Evolutionary conservation across 2,329 filamentous ascomycete genomes (phyloP).

Genomic region (Erysiphe pulchra): DNA sequence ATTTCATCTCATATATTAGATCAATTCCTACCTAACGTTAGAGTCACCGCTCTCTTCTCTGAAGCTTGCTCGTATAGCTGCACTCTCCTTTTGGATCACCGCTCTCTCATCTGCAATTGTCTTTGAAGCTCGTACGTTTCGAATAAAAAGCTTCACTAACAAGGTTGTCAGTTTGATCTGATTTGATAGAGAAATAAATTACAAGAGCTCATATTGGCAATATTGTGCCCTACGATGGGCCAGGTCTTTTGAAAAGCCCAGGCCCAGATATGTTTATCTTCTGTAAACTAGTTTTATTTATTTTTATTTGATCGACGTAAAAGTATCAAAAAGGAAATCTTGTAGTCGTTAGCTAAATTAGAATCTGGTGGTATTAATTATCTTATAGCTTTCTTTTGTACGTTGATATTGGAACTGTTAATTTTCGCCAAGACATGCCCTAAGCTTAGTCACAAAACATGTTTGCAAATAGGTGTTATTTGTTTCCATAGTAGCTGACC

Average conservation of each 20-base stretch:
- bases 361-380: no score
- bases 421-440: no score
- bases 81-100: slow-evolving; percentile 97
- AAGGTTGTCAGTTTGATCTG: slow-evolving; percentile 4
- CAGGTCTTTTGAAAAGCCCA: slow-evolving; percentile 7
- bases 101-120: slow-evolving; percentile 97
- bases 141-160: slow-evolving; percentile 96
- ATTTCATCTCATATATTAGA: slow-evolving; percentile 1
- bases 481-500: no score
- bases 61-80: slow-evolving; percentile 89
- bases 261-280: no score
- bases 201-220: slow-evolving; percentile 14
- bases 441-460: no score
- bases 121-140: slow-evolving; percentile 93
- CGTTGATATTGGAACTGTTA: no score
- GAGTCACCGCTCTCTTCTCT: slow-evolving; percentile 89
- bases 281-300: no score
- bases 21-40: slow-evolving; percentile 45
- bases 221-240: slow-evolving; percentile 12
- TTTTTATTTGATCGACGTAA: no score
- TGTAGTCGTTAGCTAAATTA: no score
- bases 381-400: no score
- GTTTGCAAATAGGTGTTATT: no score
- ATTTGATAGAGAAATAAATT: slow-evolving; percentile 4
- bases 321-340: no score